Conservation (phyloP, 495 filamentous ascomycete species). For the Aspergillus hancockii region DNA sequence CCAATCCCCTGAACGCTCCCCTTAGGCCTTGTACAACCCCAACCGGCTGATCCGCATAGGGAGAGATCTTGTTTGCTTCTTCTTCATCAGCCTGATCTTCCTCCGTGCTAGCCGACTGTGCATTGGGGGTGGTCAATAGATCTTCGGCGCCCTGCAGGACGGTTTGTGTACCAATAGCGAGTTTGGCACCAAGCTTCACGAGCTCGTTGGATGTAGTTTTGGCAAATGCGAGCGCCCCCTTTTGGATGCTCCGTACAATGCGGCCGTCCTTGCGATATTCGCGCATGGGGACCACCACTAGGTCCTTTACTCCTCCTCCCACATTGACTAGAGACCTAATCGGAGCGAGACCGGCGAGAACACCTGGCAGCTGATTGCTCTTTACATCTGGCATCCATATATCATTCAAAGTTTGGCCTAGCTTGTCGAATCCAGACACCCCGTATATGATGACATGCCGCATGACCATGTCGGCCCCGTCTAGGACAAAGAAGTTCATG, state of each 20-base stretch:
- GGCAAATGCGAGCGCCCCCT: conserved; percentile 84
- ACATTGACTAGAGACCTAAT: conserved; percentile 89
- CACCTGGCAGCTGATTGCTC: conserved; percentile 81
- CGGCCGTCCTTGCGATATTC: conserved; percentile 95
- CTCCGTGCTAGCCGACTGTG: conserved; percentile 36
- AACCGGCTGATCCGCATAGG: conserved; percentile 91
- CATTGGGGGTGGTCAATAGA: conserved; percentile 56
- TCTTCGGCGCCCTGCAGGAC: conserved; percentile 86
- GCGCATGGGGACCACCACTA: conserved; percentile 83
- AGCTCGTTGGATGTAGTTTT: conserved; percentile 90
- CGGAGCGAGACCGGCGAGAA: conserved; percentile 87
- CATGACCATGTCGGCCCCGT: conserved; percentile 83
- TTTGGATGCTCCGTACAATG: conserved; percentile 86
- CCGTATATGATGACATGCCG: conserved; percentile 91
- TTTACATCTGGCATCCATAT: conserved; percentile 98
- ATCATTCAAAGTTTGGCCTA: conserved; percentile 86
- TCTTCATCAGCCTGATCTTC: conserved; percentile 64
- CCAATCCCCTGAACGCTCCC: conserved; percentile 76
- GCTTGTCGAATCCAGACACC: conserved; percentile 81
- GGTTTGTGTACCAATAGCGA: conserved; percentile 92
- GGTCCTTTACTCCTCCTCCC: conserved; percentile 77
- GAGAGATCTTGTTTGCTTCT: conserved; percentile 72
- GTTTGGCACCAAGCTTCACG: conserved; percentile 88
- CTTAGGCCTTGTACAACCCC: conserved; percentile 83
- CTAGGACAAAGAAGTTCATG: conserved; percentile 97